These are phyloP conservation scores for Ganoderma lucidum DNA, from an alignment of 1,284 basidiomycete genomes.

Conservation along the genomic window DNA sequence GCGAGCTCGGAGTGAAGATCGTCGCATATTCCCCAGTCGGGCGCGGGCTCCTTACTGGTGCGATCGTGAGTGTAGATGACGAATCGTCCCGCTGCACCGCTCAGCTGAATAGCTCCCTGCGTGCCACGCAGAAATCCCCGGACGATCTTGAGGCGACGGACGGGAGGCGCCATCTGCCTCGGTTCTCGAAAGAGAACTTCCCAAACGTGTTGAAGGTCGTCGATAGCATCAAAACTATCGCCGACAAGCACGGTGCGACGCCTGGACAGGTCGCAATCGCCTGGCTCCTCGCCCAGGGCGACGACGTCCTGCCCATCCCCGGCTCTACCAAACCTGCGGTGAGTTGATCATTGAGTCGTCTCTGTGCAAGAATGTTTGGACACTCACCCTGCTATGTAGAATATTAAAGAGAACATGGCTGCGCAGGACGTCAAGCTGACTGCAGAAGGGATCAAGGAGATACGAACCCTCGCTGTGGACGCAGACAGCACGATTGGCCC, in stretches of 20 bases:
- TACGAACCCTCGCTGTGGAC: conserved; percentile 42
- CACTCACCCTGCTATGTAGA: neutral
- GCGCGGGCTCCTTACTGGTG: conserved; percentile 62
- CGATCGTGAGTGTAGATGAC: conserved; percentile 46
- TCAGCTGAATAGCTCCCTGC: neutral
- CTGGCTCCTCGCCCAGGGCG: conserved; percentile 51
- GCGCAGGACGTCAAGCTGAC: conserved; percentile 43
- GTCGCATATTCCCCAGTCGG: conserved; percentile 53
- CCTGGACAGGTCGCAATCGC: conserved; percentile 53
- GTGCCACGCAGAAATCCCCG: conserved; percentile 46
- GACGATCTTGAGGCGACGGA: conserved; percentile 62
- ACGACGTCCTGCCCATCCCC: conserved; percentile 50
- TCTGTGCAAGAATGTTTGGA: conserved; percentile 39
- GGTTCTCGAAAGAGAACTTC: conserved; percentile 51
- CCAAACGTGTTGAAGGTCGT: conserved; percentile 46
- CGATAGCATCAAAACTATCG: neutral
- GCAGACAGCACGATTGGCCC: conserved; percentile 31
- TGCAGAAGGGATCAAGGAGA: conserved; percentile 42
- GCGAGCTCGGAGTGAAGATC: conserved; percentile 44
- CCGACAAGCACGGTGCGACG: conserved; percentile 36
- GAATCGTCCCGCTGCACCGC: neutral
- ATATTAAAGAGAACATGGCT: conserved; percentile 40
- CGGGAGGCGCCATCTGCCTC: conserved; percentile 43
- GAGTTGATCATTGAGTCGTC: conserved; percentile 8
- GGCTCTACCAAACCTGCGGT: conserved; percentile 41